Conservation (phyloP, 192 early-diverging fungal species). For the Coemansia sp. region DNA sequence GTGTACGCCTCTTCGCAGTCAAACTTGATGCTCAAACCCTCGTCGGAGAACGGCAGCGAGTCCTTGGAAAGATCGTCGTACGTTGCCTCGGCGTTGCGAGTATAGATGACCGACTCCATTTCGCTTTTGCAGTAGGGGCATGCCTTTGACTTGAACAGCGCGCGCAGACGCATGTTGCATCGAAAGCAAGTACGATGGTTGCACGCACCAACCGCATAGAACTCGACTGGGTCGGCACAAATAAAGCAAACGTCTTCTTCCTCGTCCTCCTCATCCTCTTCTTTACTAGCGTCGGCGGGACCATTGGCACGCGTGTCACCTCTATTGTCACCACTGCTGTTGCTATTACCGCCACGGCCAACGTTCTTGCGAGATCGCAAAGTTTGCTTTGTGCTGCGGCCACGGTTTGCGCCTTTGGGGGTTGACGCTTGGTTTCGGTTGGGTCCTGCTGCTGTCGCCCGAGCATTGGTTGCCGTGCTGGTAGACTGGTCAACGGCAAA, state of each 20-base stretch:
- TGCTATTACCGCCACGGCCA: not conserved
- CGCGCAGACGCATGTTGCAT: slow-evolving; percentile 87
- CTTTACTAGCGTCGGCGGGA: not conserved
- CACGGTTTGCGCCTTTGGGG: slow-evolving; percentile 3
- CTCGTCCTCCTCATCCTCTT: slow-evolving; percentile 12
- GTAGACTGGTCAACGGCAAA: slow-evolving; percentile 1
- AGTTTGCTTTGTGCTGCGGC: slow-evolving; percentile 6
- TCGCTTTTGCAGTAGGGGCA: slow-evolving; percentile 95
- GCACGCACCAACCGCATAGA: slow-evolving; percentile 84
- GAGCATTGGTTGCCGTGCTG: slow-evolving; percentile 1
- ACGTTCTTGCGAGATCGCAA: not conserved
- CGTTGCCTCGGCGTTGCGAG: slow-evolving; percentile 60
- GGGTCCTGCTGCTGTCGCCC: not conserved
- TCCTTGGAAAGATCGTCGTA: slow-evolving; percentile 59
- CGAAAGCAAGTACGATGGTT: slow-evolving; percentile 93
- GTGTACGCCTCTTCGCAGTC: slow-evolving; percentile 75
- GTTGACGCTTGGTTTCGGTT: not conserved
- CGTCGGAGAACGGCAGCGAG: slow-evolving; percentile 64
- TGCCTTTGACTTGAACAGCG: slow-evolving; percentile 80
- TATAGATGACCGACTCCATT: slow-evolving; percentile 76
- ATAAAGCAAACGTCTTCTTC: slow-evolving; percentile 75
- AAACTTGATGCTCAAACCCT: slow-evolving; percentile 72
- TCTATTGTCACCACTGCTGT: not conserved
- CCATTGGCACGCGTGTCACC: not conserved
- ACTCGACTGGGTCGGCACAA: slow-evolving; percentile 80